These are phyloP conservation scores for Cytospora piceicola DNA, from an alignment of 2,329 filamentous ascomycete genomes.

Conservation along the genomic window DNA sequence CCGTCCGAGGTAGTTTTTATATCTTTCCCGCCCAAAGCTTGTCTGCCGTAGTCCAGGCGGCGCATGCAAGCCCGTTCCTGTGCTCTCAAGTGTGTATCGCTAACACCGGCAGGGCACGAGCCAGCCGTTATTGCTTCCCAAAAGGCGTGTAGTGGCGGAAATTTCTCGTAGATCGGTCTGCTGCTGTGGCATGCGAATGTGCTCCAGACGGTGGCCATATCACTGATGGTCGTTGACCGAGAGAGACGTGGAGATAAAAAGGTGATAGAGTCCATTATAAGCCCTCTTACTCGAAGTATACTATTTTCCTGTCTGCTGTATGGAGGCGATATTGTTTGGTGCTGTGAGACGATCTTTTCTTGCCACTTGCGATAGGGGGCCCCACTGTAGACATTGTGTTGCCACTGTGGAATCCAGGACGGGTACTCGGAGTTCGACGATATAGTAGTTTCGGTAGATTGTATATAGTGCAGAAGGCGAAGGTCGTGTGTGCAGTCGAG, in stretches of 20 bases:
- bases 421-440: not conserved
- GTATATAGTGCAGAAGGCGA: not conserved
- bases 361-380: not conserved
- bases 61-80: not conserved
- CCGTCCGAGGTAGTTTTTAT: not conserved
- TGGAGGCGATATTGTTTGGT: not conserved
- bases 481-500: not conserved
- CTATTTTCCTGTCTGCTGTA: not conserved
- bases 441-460: not conserved
- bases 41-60: not conserved
- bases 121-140: not conserved
- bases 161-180: not conserved
- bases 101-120: not conserved
- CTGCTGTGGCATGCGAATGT: not conserved
- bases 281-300: not conserved
- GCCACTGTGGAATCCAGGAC: conserved; percentile 9
- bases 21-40: not conserved
- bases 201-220: not conserved
- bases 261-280: not conserved
- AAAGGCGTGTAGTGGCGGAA: not conserved
- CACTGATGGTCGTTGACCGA: not conserved
- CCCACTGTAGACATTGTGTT: not conserved
- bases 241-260: not conserved
- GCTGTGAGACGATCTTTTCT: not conserved
- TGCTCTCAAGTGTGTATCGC: not conserved